These are phyloP conservation scores for Lojkania enalia DNA, from an alignment of 2,329 filamentous ascomycete species.

Conservation along the genomic window DNA sequence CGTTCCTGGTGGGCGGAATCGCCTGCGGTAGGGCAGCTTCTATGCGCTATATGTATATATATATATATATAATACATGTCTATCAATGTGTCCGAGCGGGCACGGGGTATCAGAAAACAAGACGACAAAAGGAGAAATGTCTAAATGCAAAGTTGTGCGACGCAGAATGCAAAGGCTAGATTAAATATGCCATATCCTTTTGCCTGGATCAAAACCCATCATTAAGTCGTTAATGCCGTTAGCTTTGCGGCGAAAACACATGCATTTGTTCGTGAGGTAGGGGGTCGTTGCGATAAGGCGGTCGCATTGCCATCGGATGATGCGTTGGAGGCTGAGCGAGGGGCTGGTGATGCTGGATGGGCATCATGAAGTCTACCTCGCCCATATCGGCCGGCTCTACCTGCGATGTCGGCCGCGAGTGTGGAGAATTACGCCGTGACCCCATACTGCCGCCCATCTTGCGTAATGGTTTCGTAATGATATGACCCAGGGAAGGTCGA, in stretches of 20 bases:
- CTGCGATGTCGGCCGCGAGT: constrained; percentile 28
- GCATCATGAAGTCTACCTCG: constrained; percentile 20
- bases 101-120: constrained; percentile 21
- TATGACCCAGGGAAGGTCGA: constrained; percentile 39
- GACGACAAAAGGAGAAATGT: constrained; percentile 3
- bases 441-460: constrained; percentile 36
- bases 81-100: no score
- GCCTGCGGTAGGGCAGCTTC: no score
- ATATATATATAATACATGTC: no score
- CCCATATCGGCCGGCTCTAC: constrained; percentile 27
- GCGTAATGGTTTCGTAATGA: constrained; percentile 39
- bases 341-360: constrained; percentile 7
- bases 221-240: constrained; percentile 1
- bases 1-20: no score
- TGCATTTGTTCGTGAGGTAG: constrained; percentile 27
- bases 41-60: no score
- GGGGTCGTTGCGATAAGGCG: constrained; percentile 20
- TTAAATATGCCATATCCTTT: neutral
- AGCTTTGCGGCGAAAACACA: constrained; percentile 20
- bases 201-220: constrained; percentile 1
- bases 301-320: constrained; percentile 17
- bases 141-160: constrained; percentile 9
- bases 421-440: constrained; percentile 29
- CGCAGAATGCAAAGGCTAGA: neutral
- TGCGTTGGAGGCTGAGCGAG: neutral